Evolutionary conservation across 495 filamentous ascomycete genomes (phyloP).

Genomic region (Terfezia claveryi): DNA sequence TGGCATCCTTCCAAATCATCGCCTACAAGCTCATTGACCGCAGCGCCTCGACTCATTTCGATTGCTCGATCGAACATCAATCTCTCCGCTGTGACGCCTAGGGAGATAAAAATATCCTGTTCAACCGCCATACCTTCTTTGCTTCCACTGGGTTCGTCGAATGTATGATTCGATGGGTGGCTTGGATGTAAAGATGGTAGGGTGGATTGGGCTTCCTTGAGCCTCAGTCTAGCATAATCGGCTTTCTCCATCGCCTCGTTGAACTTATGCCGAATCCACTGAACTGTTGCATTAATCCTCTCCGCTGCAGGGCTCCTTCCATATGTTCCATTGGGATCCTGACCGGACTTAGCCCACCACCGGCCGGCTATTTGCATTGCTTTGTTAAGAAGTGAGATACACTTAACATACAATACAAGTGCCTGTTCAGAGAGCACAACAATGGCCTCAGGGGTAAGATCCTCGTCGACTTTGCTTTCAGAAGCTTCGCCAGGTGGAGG

Average conservation of each 20-base stretch:
- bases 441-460: constrained; percentile 63
- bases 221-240: constrained; percentile 66
- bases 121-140: constrained; percentile 34
- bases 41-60: constrained; percentile 85
- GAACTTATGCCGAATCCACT: constrained; percentile 84
- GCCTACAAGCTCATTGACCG: constrained; percentile 83
- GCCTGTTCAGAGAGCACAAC: constrained; percentile 84
- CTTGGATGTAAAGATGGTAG: constrained; percentile 68
- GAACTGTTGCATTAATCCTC: constrained; percentile 66
- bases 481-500: constrained; percentile 1
- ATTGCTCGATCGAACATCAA: constrained; percentile 94
- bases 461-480: constrained; percentile 28
- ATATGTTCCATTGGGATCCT: constrained; percentile 25
- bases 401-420: constrained; percentile 86
- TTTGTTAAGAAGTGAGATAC: constrained; percentile 64
- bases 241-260: constrained; percentile 94
- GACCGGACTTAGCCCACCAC: constrained; percentile 48
- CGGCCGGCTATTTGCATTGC: constrained; percentile 90
- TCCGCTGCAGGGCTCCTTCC: constrained; percentile 37
- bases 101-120: constrained; percentile 30
- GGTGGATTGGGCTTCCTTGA: constrained; percentile 66
- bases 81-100: constrained; percentile 80
- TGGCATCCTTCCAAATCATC: constrained; percentile 79
- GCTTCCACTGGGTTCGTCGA: constrained; percentile 24
- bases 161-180: constrained; percentile 34